Evolutionary conservation across 257 asterid species (phyloP).

Genomic region (Cynanchum wilfordii): DNA sequence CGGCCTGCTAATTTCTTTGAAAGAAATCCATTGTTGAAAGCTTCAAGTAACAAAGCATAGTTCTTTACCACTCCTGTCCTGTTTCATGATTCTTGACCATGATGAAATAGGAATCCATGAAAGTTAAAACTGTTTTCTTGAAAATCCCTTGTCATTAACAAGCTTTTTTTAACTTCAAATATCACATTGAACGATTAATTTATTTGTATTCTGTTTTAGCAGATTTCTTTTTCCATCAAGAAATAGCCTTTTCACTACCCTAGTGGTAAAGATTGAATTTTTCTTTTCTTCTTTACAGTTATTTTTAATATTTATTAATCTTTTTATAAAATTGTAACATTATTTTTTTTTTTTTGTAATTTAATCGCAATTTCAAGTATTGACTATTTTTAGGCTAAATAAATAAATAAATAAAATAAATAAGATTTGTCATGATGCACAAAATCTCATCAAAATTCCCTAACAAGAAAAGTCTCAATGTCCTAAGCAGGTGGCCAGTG

Average conservation of each 20-base stretch:
- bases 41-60: neutral
- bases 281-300: no score
- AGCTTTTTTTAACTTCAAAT: neutral
- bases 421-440: conserved; percentile 63
- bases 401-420: no score
- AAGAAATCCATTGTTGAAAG: conserved; percentile 40
- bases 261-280: no score
- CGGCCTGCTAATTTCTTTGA: conserved; percentile 61
- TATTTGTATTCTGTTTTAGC: neutral
- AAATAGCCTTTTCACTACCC: neutral
- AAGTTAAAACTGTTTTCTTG: neutral
- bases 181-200: neutral
- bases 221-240: neutral
- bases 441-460: conserved; percentile 34
- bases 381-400: no score
- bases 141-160: neutral
- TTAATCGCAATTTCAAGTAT: conserved; percentile 36
- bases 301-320: no score
- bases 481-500: conserved; percentile 50
- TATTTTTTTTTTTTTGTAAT: conserved; percentile 58
- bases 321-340: no score
- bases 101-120: neutral
- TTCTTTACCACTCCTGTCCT: neutral
- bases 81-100: neutral
- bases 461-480: conserved; percentile 40